phyloP scores from a whole-genome alignment of 148 eudicot genomes.

The Vaccinium darrowii region DNA sequence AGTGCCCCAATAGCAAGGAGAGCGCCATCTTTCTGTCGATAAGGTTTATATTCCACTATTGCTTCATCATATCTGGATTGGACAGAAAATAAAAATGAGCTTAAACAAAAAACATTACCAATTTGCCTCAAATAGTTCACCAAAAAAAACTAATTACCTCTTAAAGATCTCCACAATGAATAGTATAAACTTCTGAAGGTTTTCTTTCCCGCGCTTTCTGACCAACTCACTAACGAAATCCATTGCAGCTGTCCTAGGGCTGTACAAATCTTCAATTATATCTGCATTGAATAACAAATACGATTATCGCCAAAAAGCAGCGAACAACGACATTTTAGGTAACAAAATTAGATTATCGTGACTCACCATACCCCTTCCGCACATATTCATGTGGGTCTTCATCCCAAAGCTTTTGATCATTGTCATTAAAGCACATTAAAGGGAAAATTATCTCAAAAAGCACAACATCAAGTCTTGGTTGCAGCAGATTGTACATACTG shows the following conservation, averaged over 20 bases:
- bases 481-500: conserved; percentile 85
- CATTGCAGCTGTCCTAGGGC: conserved; percentile 99
- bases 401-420: conserved; percentile 95
- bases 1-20: conserved; percentile 97
- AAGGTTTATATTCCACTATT: conserved; percentile 67
- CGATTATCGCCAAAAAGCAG: background rate
- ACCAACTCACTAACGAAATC: conserved; percentile 98
- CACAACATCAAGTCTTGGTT: conserved; percentile 80
- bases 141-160: conserved; percentile 45
- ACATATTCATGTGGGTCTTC: conserved; percentile 99
- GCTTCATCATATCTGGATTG: conserved; percentile 71
- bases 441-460: conserved; percentile 95
- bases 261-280: conserved; percentile 94
- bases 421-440: conserved; percentile 93
- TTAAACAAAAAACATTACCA: background rate
- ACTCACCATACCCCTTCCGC: conserved; percentile 97
- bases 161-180: conserved; percentile 90
- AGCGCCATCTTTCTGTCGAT: conserved; percentile 96
- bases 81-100: background rate
- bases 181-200: conserved; percentile 85
- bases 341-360: conserved; percentile 8
- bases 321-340: background rate
- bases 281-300: conserved; percentile 39
- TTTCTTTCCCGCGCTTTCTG: conserved; percentile 95
- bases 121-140: background rate